Conservation (phyloP, 257 asterid species). For the Striga asiatica region DNA sequence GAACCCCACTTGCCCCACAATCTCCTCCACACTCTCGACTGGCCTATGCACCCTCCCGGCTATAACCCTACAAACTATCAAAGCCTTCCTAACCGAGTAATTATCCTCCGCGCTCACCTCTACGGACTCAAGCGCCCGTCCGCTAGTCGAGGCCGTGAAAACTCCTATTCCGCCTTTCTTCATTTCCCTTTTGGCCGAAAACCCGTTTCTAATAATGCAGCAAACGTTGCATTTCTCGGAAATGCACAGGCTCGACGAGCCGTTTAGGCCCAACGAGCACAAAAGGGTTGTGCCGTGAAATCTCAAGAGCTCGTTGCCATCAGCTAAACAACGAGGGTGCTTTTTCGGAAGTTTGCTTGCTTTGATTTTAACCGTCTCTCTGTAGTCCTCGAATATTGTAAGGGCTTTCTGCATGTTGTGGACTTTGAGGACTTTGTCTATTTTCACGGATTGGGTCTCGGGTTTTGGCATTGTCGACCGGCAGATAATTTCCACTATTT, state of each 20-base stretch:
- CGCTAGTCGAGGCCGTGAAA: slow-evolving; percentile 78
- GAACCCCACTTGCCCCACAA: slow-evolving; percentile 56
- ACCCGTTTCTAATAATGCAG: slow-evolving; percentile 54
- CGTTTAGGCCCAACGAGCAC: slow-evolving; percentile 62
- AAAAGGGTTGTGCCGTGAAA: slow-evolving; percentile 60
- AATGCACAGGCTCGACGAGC: slow-evolving; percentile 52
- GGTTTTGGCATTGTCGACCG: slow-evolving; percentile 58
- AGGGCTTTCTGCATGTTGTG: slow-evolving; percentile 65
- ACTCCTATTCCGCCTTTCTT: slow-evolving; percentile 62
- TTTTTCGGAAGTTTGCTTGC: slow-evolving; percentile 71
- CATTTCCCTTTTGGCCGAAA: slow-evolving; percentile 45
- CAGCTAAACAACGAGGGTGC: slow-evolving; percentile 85
- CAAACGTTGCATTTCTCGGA: slow-evolving; percentile 68
- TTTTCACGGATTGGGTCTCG: slow-evolving; percentile 42
- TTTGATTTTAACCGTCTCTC: slow-evolving; percentile 62
- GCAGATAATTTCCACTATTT: slow-evolving; percentile 80
- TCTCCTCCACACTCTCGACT: slow-evolving; percentile 58
- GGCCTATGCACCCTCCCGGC: slow-evolving; percentile 94
- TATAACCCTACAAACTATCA: slow-evolving; percentile 78
- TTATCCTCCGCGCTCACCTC: slow-evolving; percentile 22
- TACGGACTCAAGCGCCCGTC: slow-evolving; percentile 55
- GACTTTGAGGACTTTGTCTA: slow-evolving; percentile 59
- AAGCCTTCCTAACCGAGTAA: slow-evolving; percentile 40
- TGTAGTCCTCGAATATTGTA: slow-evolving; percentile 61
- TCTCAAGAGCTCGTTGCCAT: slow-evolving; percentile 79